These are phyloP conservation scores for Candida sojae DNA, from an alignment of 1,139 yeast species.

Conservation along the genomic window DNA sequence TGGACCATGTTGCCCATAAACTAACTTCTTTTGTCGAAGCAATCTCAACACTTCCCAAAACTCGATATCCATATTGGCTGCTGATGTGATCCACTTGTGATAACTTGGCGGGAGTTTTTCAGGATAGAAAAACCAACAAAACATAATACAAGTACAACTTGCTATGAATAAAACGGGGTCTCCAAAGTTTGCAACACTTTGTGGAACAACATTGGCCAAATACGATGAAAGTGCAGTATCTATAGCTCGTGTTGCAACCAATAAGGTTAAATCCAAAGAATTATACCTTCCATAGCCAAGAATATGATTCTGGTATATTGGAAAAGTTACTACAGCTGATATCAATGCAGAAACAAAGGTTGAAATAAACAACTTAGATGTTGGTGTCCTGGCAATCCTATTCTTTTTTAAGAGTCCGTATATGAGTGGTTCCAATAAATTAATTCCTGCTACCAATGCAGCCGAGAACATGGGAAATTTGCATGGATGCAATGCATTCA, in stretches of 20 bases:
- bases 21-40: conserved; percentile 22
- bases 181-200: conserved; percentile 18
- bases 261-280: conserved; percentile 36
- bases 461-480: conserved; percentile 37
- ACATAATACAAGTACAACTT: conserved; percentile 35
- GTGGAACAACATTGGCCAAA: conserved; percentile 21
- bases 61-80: conserved; percentile 42
- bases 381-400: conserved; percentile 12
- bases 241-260: conserved; percentile 37
- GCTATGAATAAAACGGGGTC: conserved; percentile 32
- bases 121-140: conserved; percentile 36
- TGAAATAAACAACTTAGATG: conserved; percentile 27
- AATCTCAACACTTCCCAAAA: conserved; percentile 24
- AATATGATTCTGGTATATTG: conserved; percentile 32
- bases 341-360: conserved; percentile 32
- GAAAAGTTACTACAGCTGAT: conserved; percentile 29
- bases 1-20: conserved; percentile 28
- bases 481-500: conserved; percentile 28
- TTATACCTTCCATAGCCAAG: conserved; percentile 29
- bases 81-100: conserved; percentile 41
- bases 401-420: conserved; percentile 17
- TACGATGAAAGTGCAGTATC: conserved; percentile 33
- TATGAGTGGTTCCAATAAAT: conserved; percentile 35
- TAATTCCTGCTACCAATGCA: conserved; percentile 29
- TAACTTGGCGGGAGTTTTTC: conserved; percentile 37